A percentile compares a stretch with the other conserved stretches of the same genome.
phyloP scores from a whole-genome alignment of 495 filamentous ascomycete species.

The Schizothecium vesticola region DNA sequence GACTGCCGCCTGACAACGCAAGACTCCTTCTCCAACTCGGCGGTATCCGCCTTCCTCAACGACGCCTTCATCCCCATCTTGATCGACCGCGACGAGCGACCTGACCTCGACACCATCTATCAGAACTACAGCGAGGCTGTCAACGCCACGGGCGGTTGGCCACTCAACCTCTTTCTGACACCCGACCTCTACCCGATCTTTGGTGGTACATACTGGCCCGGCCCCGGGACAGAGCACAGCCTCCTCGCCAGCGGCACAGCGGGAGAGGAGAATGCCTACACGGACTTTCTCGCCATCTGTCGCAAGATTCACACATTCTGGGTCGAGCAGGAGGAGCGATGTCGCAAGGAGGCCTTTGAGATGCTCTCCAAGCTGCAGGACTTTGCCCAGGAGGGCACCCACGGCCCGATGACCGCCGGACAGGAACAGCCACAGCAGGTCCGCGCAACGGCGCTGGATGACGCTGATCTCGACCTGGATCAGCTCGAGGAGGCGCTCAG shows the following conservation, averaged over 20 bases:
- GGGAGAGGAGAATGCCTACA: constrained; percentile 47
- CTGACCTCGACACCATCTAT: constrained; percentile 93
- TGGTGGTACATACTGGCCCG: constrained; percentile 95
- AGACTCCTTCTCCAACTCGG: constrained; percentile 81
- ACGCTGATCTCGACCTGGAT: constrained; percentile 73
- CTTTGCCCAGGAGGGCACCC: constrained; percentile 81
- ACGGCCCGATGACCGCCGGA: constrained; percentile 34
- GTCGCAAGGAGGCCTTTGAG: constrained; percentile 73
- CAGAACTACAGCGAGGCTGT: constrained; percentile 98
- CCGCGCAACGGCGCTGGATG: neutral
- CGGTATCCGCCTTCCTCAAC: constrained; percentile 80
- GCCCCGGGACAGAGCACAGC: constrained; percentile 57
- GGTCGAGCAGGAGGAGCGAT: constrained; percentile 75
- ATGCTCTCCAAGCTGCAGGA: constrained; percentile 74
- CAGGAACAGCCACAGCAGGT: neutral
- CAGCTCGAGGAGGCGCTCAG: constrained; percentile 84
- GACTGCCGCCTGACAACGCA: constrained; percentile 92
- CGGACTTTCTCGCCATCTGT: constrained; percentile 74
- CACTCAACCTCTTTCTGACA: constrained; percentile 92
- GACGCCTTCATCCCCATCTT: constrained; percentile 86
- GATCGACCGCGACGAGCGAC: constrained; percentile 90
- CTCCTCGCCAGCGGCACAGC: constrained; percentile 19
- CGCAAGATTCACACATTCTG: constrained; percentile 77
- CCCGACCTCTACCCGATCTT: constrained; percentile 91
- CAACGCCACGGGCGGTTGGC: constrained; percentile 90